These are phyloP conservation scores for Ceratocystis smalleyi DNA, from an alignment of 2,329 filamentous ascomycete genomes.

Conservation along the genomic window DNA sequence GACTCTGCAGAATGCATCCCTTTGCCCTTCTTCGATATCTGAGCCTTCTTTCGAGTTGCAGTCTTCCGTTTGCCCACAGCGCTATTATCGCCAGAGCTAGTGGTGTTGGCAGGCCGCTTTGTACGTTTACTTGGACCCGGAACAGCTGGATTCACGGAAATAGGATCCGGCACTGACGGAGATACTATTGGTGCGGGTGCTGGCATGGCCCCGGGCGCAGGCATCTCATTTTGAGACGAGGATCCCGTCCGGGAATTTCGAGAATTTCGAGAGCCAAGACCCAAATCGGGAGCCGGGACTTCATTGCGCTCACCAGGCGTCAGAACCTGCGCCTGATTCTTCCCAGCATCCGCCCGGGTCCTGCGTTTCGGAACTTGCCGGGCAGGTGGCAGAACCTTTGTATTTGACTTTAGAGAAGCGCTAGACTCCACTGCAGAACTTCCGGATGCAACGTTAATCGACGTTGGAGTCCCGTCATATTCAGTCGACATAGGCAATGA, in stretches of 20 bases:
- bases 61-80: slow-evolving; percentile 59
- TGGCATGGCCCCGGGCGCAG: slow-evolving; percentile 32
- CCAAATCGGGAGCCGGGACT: slow-evolving; percentile 21
- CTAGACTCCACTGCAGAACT: not conserved
- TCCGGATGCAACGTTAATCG: not conserved
- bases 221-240: slow-evolving; percentile 20
- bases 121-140: slow-evolving; percentile 39
- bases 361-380: slow-evolving; percentile 29
- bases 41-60: slow-evolving; percentile 49
- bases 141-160: not conserved
- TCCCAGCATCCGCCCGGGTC: slow-evolving; percentile 30
- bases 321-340: slow-evolving; percentile 22
- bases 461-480: not conserved
- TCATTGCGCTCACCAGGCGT: slow-evolving; percentile 15
- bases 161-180: not conserved
- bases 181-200: slow-evolving; percentile 25
- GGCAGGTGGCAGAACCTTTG: slow-evolving; percentile 26
- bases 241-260: slow-evolving; percentile 7
- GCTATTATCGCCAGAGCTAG: slow-evolving; percentile 44
- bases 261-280: slow-evolving; percentile 1
- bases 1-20: slow-evolving; percentile 27
- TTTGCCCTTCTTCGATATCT: slow-evolving; percentile 39
- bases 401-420: slow-evolving; percentile 19
- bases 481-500: slow-evolving; percentile 1
- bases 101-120: slow-evolving; percentile 52